A percentile compares a stretch with the other conserved stretches of the same genome.
These are phyloP conservation scores for Sonneratia alba DNA, from an alignment of 345 rosid species.

Conservation along the genomic window DNA sequence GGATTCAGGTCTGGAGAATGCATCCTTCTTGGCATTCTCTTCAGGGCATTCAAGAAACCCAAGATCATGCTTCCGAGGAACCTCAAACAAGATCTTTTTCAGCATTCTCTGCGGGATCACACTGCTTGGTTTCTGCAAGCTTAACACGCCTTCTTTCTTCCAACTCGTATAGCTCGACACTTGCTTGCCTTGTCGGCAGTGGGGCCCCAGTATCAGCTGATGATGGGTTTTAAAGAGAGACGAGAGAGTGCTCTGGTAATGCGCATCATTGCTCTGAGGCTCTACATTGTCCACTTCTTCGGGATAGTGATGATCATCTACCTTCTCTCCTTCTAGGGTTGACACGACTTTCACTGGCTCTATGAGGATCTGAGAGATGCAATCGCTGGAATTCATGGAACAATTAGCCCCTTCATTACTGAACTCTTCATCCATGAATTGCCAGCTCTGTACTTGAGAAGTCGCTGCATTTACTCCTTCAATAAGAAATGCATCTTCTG, in stretches of 20 bases:
- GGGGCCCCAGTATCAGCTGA: conserved; percentile 42
- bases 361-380: conserved; percentile 53
- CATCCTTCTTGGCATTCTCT: conserved; percentile 21
- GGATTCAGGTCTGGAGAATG: conserved; percentile 33
- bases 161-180: conserved; percentile 57
- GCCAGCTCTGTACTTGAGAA: conserved; percentile 69
- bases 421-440: conserved; percentile 57
- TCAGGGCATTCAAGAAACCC: conserved; percentile 27
- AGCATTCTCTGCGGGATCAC: conserved; percentile 41
- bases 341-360: conserved; percentile 33
- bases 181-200: conserved; percentile 29
- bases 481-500: conserved; percentile 44
- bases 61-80: conserved; percentile 49
- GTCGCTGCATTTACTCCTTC: conserved; percentile 48
- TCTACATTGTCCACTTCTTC: conserved; percentile 23
- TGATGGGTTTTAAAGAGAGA: conserved; percentile 54
- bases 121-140: conserved; percentile 13
- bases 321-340: conserved; percentile 25
- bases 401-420: conserved; percentile 40
- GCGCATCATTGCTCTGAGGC: conserved; percentile 36
- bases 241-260: conserved; percentile 54
- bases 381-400: conserved; percentile 60
- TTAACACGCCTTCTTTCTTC: conserved; percentile 31
- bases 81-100: conserved; percentile 66
- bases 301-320: conserved; percentile 20